Evolutionary conservation across 2,329 filamentous ascomycete species (phyloP).

Genomic region (Epichloe sylvatica): DNA sequence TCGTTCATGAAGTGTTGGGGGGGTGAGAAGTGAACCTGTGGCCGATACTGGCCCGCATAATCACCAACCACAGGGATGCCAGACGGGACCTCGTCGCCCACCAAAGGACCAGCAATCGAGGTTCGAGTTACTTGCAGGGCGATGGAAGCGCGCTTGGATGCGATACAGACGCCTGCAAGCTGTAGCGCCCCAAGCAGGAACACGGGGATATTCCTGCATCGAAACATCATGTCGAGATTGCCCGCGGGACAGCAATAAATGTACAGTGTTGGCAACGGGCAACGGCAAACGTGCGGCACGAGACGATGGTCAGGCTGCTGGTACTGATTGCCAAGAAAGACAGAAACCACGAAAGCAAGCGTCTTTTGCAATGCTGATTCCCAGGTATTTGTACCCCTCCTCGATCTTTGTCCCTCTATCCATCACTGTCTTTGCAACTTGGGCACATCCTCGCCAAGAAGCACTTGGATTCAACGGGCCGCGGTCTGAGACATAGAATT

Average conservation of each 20-base stretch:
- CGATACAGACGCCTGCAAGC: background rate
- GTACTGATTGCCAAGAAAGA: background rate
- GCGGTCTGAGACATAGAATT: background rate
- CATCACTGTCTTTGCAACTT: background rate
- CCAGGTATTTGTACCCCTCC: background rate
- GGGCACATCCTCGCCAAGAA: background rate
- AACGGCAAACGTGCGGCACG: background rate
- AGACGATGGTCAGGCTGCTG: background rate
- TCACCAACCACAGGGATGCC: slow-evolving; percentile 12
- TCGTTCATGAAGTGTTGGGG: slow-evolving; percentile 6
- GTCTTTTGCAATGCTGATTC: too few species aligned
- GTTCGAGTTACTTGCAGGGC: background rate
- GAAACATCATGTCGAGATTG: background rate
- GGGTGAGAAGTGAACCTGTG: slow-evolving; percentile 5
- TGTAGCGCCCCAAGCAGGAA: background rate
- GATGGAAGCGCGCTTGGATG: background rate
- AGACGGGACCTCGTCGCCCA: slow-evolving; percentile 9
- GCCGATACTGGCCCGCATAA: slow-evolving; percentile 10
- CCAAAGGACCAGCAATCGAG: background rate
- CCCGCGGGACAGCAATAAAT: background rate
- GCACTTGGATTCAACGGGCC: background rate
- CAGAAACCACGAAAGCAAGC: background rate
- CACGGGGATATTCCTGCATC: background rate
- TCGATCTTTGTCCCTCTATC: background rate
- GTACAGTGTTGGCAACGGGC: background rate